These are phyloP conservation scores for Lachnellula hyalina DNA, from an alignment of 2,329 filamentous ascomycete species.

Conservation along the genomic window DNA sequence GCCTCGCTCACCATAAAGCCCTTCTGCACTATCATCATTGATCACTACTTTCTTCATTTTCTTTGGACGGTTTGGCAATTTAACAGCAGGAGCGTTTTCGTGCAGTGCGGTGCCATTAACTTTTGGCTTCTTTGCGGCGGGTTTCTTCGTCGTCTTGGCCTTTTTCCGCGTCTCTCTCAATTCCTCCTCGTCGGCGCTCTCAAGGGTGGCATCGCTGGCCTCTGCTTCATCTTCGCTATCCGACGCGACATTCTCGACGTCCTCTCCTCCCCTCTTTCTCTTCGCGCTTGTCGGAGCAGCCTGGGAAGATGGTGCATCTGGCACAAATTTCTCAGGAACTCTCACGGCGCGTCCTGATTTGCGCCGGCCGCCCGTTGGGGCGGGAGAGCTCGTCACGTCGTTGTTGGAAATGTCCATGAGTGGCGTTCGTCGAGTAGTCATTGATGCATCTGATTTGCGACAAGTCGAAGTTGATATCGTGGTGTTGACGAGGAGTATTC, in stretches of 20 bases:
- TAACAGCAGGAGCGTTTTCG: conserved; percentile 48
- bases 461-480: conserved; percentile 1
- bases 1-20: conserved; percentile 26
- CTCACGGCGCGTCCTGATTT: conserved; percentile 64
- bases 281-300: conserved; percentile 41
- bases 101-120: conserved; percentile 53
- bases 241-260: conserved; percentile 43
- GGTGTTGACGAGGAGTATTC: background rate
- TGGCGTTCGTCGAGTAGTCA: conserved; percentile 39
- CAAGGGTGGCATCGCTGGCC: conserved; percentile 36
- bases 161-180: conserved; percentile 34
- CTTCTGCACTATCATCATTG: conserved; percentile 32
- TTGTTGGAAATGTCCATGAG: conserved; percentile 48
- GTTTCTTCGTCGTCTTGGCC: conserved; percentile 43
- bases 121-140: conserved; percentile 59
- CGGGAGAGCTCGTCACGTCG: conserved; percentile 49
- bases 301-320: conserved; percentile 39
- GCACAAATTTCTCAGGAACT: conserved; percentile 54
- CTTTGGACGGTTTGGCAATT: conserved; percentile 28
- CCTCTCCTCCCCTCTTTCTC: conserved; percentile 48
- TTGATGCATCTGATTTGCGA: conserved; percentile 29
- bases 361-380: conserved; percentile 48
- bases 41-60: conserved; percentile 40
- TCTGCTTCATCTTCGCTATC: conserved; percentile 44
- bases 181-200: conserved; percentile 43